phyloP scores from a whole-genome alignment of 2,329 filamentous ascomycete genomes.

The Fusarium citri region DNA sequence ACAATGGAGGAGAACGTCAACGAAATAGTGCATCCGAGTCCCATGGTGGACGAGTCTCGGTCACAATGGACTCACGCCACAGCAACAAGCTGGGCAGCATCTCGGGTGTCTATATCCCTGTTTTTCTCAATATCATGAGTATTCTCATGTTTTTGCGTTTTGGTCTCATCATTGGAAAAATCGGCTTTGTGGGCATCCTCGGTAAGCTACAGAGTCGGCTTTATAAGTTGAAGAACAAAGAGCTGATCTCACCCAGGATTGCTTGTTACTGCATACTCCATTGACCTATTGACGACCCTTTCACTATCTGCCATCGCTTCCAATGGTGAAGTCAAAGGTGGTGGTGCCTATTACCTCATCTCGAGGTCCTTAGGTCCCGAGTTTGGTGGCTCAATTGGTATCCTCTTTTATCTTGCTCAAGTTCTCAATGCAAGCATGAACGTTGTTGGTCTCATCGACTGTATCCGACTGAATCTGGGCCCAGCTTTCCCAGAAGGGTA shows the following conservation, averaged over 20 bases:
- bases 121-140: conserved; percentile 88
- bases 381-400: conserved; percentile 88
- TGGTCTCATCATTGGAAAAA: conserved; percentile 83
- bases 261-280: conserved; percentile 79
- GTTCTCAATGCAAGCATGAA: conserved; percentile 90
- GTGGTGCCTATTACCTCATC: conserved; percentile 89
- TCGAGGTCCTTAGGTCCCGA: conserved; percentile 87
- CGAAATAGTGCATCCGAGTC: conserved; percentile 11
- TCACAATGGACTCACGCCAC: conserved; percentile 53
- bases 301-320: conserved; percentile 90
- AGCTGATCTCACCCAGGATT: conserved; percentile 63
- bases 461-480: conserved; percentile 80
- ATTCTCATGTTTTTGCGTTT: conserved; percentile 95
- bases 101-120: conserved; percentile 86
- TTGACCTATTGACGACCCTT: conserved; percentile 86
- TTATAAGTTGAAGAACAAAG: not conserved
- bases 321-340: conserved; percentile 88
- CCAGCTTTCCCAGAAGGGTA: conserved; percentile 74
- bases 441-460: conserved; percentile 86
- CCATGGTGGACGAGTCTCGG: conserved; percentile 28
- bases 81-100: conserved; percentile 78
- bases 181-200: conserved; percentile 82
- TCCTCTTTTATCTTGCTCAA: conserved; percentile 92
- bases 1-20: conserved; percentile 22
- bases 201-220: conserved; percentile 61